Base-by-base conservation (phyloP, 73 alveolate genomes). In the Uronychia binucleata region DNA sequence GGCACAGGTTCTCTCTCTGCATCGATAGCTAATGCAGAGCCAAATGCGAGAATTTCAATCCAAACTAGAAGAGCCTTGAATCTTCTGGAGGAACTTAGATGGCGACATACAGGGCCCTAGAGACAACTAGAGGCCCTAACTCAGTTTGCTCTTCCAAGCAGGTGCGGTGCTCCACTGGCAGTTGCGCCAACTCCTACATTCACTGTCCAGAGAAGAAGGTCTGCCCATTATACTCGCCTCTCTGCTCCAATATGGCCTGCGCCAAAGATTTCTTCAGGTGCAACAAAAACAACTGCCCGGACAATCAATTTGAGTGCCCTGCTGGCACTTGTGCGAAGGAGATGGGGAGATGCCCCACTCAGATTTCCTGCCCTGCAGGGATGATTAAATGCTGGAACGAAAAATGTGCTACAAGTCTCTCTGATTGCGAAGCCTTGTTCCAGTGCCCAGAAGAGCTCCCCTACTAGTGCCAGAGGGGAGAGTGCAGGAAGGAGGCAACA, bases 391-490 rank as follows among this genome's bases (percentile, higher is more conserved):
- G 78, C 30, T 67, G 32, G 30, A 28, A 67, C 30, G 78, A 67
- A 26, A 67, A 25, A 26, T 67, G 78, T 30, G 30, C 32, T 67
- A 5, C 5, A 13, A 67, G 26, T 28, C 30, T 67, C 1, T 1
- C 29, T 67, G 29, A 25, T 13, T 67, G 78, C 78, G 13, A 1
- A 13, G 34, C 14, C 29, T 5, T 67, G 8, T 5, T 13, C 5
- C 29, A 5, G 26, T 67, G 78, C 58, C 81, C 81, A 28, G 19
- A 75, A 28, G 81, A 75, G 27, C 58, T 75, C 11, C 81, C 81
- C 5, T 75, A 75, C 27, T 1, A 27, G 82, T 91, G 96, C 29
- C 81, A 88, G 93, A 84, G 86, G 83, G 90, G 90, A 79, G 93
- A 87, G 86, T 91, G 96, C 79, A 82, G 94, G 31, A 31, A 81